Evolutionary conservation across 2,329 filamentous ascomycete species (phyloP).

Genomic region (Curvularia hawaiiensis): DNA sequence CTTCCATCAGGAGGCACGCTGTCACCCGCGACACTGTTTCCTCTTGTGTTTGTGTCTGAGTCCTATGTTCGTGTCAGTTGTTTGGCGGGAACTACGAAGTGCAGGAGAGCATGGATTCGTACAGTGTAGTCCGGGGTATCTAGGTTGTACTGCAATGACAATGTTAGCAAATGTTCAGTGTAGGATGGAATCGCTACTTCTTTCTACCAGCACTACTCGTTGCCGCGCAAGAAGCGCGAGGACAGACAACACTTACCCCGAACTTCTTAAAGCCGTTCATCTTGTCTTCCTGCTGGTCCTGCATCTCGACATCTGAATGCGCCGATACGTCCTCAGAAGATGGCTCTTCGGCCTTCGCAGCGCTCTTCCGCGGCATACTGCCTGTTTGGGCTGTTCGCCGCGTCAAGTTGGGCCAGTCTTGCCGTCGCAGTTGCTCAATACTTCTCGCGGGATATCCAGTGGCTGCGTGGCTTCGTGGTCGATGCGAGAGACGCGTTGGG

Average conservation of each 20-base stretch:
- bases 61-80: conserved; percentile 54
- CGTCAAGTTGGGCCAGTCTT: conserved; percentile 19
- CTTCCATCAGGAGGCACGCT: conserved; percentile 70
- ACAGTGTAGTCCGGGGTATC: conserved; percentile 68
- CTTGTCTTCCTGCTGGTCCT: conserved; percentile 39
- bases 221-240: conserved; percentile 14
- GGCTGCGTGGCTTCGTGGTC: background rate
- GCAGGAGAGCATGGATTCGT: conserved; percentile 23
- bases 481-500: conserved; percentile 12
- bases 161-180: conserved; percentile 32
- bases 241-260: conserved; percentile 30
- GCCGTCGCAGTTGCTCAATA: background rate
- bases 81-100: conserved; percentile 3
- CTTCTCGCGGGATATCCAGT: background rate
- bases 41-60: conserved; percentile 71
- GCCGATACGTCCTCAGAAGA: conserved; percentile 47
- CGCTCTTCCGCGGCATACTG: conserved; percentile 49
- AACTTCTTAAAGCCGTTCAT: conserved; percentile 45
- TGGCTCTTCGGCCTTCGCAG: conserved; percentile 37
- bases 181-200: conserved; percentile 6
- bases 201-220: background rate
- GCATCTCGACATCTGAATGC: conserved; percentile 48
- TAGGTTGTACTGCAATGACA: conserved; percentile 52
- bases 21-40: conserved; percentile 86
- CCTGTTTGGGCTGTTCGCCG: conserved; percentile 43